Base-by-base conservation (phyloP, 2,329 filamentous ascomycete genomes). In the Aspergillus fumigatus region DNA sequence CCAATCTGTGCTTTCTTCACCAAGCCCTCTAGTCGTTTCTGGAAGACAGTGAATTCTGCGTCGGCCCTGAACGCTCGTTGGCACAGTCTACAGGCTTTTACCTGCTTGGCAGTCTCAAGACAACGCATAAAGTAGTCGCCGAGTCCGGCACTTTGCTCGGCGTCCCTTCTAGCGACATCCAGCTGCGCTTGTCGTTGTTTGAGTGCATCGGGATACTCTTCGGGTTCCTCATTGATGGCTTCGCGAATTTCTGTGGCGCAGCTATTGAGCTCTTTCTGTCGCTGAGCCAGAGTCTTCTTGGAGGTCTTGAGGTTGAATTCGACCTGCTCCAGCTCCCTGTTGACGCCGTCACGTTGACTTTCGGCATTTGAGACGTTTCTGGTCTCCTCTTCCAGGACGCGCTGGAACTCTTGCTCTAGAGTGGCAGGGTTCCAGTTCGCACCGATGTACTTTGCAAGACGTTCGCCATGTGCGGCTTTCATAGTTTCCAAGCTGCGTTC, bases 51-150 rank as follows among this genome's bases (percentile, higher is more conserved):
- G 81, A 85, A 61, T 82, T 86, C 65, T 82, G 84, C 32, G 75
- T 81, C 63, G 78, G 77, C 67, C 54, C 84, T 73, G 70, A 96
- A 92, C 3, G 80, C 73, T 53, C 91, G 84, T 47, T 84, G 81
- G 68, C 93, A 97, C 23, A 94, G 84, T 35, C 85, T 82, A 70
- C 93, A 97, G 48, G 82, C 83, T 63, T 90, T 88, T 53, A 88
- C 83, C 35, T 84, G 79, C 54, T 88, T 81, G 10, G 89, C 82
- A 23, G 80, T 81, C 38, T 84, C 80, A 51, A 90, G 77, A 67
- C 88, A 91, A 52, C 84, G 83, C 48, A 77, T 78, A 70, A 89
- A 92, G 70, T 90, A 95, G 14, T 87, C 81, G 50, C 86, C 83
- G 60, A 92, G 79, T 29, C 86, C 84, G 51, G 85, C 84, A 61